Conservation (phyloP, 768 basidiomycete species). For the Auricularia sp. region DNA sequence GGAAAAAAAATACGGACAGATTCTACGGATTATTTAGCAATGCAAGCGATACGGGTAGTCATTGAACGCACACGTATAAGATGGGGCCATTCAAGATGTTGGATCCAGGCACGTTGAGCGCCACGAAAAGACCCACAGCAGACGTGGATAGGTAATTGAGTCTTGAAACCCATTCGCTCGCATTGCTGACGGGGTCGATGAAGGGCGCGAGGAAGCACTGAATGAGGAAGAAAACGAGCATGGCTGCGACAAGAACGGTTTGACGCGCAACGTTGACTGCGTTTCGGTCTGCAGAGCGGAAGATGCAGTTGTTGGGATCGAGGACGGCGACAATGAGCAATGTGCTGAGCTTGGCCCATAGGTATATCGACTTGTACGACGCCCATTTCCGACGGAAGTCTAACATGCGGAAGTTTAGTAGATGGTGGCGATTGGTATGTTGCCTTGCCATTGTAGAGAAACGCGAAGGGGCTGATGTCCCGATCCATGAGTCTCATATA, state of each 20-base stretch:
- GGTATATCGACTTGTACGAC: conserved; percentile 51
- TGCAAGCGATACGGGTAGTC: neutral
- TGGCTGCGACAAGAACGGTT: conserved; percentile 45
- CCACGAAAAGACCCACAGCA: conserved; percentile 51
- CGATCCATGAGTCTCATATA: conserved; percentile 56
- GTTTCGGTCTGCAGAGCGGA: conserved; percentile 43
- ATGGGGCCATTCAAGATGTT: conserved; percentile 50
- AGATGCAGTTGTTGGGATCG: conserved; percentile 63
- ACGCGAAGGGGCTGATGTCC: conserved; percentile 59
- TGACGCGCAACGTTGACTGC: conserved; percentile 52
- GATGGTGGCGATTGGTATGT: conserved; percentile 4
- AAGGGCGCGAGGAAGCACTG: conserved; percentile 58
- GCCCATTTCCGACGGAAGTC: conserved; percentile 65
- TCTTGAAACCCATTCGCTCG: conserved; percentile 65
- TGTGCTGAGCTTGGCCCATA: conserved; percentile 62
- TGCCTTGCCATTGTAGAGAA: conserved; percentile 54
- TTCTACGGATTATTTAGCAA: neutral
- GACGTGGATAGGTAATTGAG: conserved; percentile 62
- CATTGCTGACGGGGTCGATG: conserved; percentile 60
- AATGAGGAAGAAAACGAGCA: conserved; percentile 47
- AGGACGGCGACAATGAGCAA: conserved; percentile 57
- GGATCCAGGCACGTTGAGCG: conserved; percentile 43
- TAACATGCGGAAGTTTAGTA: conserved; percentile 18
- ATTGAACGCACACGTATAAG: conserved; percentile 46
- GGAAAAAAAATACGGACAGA: neutral